A percentile compares a stretch with the other conserved stretches of the same genome.
These are phyloP conservation scores for Lentinula raphanica DNA, from an alignment of 768 basidiomycete genomes.

Conservation along the genomic window DNA sequence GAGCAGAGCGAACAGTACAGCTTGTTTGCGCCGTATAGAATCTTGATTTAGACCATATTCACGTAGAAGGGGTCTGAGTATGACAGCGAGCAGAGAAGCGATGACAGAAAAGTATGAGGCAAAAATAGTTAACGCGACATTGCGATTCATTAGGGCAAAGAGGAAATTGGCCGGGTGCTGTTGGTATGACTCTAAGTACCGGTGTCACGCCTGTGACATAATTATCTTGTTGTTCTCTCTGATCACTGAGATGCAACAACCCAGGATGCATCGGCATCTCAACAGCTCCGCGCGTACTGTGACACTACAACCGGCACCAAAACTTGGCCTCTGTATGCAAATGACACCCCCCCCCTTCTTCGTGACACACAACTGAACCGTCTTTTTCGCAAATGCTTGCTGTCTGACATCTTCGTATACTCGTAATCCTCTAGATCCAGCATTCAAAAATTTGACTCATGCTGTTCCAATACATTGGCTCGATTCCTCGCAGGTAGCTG, in stretches of 20 bases:
- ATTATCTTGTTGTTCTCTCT: no score
- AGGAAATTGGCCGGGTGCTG: no score
- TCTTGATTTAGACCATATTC: neutral
- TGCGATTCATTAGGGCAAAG: neutral
- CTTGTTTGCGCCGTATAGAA: neutral
- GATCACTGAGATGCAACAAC: neutral
- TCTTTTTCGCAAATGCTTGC: neutral
- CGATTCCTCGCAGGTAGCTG: no score
- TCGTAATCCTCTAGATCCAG: no score
- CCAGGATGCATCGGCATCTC: neutral
- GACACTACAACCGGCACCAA: neutral
- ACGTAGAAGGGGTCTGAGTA: conserved; percentile 16
- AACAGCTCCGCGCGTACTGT: neutral
- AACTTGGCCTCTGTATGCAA: neutral
- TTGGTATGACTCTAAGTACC: no score
- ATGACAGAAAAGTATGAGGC: conserved; percentile 31
- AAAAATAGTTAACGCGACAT: conserved; percentile 22
- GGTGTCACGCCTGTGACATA: no score
- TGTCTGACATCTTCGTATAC: neutral
- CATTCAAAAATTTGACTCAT: no score
- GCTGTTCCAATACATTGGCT: no score
- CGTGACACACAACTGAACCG: neutral
- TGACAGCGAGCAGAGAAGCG: conserved; percentile 20
- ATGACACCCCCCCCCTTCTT: no score
- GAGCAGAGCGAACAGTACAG: conserved; percentile 25